Percentiles rank a stretch among this genome's conserved stretches.
phyloP scores from a whole-genome alignment of 805 yeast species.

The Pichia occidentalis region DNA sequence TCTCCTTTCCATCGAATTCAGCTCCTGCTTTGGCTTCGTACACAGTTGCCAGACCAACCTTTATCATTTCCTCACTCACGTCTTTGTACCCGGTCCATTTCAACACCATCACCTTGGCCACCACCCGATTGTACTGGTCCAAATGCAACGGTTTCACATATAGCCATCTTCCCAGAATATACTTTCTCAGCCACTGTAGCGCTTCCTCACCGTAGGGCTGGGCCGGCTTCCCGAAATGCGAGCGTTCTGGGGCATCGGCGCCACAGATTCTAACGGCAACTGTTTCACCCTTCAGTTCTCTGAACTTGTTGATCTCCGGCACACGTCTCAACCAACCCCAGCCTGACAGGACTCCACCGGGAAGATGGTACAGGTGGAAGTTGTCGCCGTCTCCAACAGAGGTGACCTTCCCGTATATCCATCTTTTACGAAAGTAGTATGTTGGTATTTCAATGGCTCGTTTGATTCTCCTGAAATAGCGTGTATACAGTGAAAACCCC shows the following conservation, averaged over 20 bases:
- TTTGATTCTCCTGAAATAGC: slow-evolving; percentile 44
- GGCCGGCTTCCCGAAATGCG: slow-evolving; percentile 90
- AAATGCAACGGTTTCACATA: slow-evolving; percentile 71
- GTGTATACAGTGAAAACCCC: slow-evolving; percentile 37
- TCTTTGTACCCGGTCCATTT: slow-evolving; percentile 68
- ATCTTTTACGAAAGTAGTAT: slow-evolving; percentile 35
- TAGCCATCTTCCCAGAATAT: slow-evolving; percentile 59
- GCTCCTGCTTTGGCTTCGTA: slow-evolving; percentile 80
- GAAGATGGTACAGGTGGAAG: slow-evolving; percentile 86
- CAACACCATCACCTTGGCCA: slow-evolving; percentile 61
- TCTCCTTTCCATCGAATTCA: slow-evolving; percentile 78
- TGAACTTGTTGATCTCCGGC: slow-evolving; percentile 46
- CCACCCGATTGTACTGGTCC: slow-evolving; percentile 88
- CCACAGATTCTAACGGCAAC: slow-evolving; percentile 82
- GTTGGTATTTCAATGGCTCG: slow-evolving; percentile 46
- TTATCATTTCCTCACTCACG: slow-evolving; percentile 82
- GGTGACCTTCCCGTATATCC: slow-evolving; percentile 68
- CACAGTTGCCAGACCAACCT: slow-evolving; percentile 75
- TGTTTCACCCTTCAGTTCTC: slow-evolving; percentile 55
- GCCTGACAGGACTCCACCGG: slow-evolving; percentile 82
- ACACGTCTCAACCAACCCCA: slow-evolving; percentile 85
- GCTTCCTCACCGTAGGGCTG: slow-evolving; percentile 88
- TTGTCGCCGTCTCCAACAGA: slow-evolving; percentile 96
- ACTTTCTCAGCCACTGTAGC: slow-evolving; percentile 62
- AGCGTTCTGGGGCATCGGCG: slow-evolving; percentile 92